Evolutionary conservation across 2,329 filamentous ascomycete genomes (phyloP).

Genomic region (Aspergillus carbonarius): DNA sequence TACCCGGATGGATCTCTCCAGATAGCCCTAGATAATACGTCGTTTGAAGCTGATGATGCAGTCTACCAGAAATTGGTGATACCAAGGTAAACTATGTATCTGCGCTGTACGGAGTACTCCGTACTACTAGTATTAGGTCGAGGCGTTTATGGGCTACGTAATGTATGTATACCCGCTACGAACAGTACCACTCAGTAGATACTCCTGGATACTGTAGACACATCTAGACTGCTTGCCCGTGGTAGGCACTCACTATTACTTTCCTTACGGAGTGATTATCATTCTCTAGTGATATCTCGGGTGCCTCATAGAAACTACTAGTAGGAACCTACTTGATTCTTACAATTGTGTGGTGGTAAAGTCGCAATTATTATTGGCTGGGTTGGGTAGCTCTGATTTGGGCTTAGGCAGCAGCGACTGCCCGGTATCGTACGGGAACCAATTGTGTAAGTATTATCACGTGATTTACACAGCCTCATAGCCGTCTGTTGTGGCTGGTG

Average conservation of each 20-base stretch:
- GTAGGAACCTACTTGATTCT: background rate
- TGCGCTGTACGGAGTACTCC: background rate
- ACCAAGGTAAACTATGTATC: background rate
- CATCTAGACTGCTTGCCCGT: background rate
- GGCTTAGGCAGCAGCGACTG: too few species aligned
- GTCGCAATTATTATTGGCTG: background rate
- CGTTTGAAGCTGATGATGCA: background rate
- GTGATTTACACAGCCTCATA: background rate
- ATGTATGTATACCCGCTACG: background rate
- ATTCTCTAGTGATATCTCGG: too few species aligned
- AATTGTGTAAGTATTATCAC: background rate
- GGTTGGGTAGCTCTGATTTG: background rate
- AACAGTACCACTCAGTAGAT: background rate
- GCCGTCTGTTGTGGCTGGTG: slow-evolving; percentile 2
- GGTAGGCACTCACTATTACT: too few species aligned
- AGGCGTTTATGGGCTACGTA: background rate
- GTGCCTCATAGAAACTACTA: too few species aligned
- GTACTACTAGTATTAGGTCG: background rate
- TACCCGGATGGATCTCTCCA: background rate
- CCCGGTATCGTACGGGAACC: too few species aligned
- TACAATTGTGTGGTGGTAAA: background rate
- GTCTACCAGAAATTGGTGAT: background rate
- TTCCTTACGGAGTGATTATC: too few species aligned
- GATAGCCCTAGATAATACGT: background rate
- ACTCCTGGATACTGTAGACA: too few species aligned